Base-by-base conservation (phyloP, 1,284 basidiomycete species). In the Cerioporus squamosus region DNA sequence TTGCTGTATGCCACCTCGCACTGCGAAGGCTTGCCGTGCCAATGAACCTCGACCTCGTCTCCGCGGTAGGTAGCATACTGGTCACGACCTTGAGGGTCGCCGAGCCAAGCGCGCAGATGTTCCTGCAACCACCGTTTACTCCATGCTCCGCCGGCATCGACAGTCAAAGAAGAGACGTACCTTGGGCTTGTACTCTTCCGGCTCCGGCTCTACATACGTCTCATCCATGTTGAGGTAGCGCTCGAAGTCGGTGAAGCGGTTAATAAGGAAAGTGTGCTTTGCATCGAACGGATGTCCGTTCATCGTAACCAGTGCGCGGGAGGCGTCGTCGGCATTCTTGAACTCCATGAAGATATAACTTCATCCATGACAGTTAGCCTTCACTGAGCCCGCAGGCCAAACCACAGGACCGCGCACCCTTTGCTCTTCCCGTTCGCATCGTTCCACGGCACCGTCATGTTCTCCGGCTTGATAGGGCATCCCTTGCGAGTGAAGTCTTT, bases 1-100 rank as follows among this genome's bases (percentile, higher is more conserved):
- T 89, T 90, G 59, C 77, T 79, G 69, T 90, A 83, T 18, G 93
- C 92, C 42, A 91, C 73, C 74, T 98, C 95, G 68, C 91, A 88
- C 64, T 91, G 88, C 14, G 93, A 94, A 57, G 91, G 90, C 69
- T 94, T 94, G 60, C 93, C 93, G 72, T 98, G 95, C 97, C 96
- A 99, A 67, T 88, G 83, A 64, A 99, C 88, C 68, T 91, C 85
- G 59, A 98, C 94, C 63, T 97, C 93, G 70, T 97, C 92, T 57
- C 91, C 93, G 52, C 93, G 88, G 77, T 97, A 97, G 51, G 94
- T 96, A 60, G 94, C 88, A 78, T 96, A 95, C 75, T 99, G 97
- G 75, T 99, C 97, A 61, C 97, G 91, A 24, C 95, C 95, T 73
- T 90, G 86, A 38, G 87, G 80, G 76, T 99, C 97, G 31, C 90